Evolutionary conservation across 306 rosid species (phyloP).

Genomic region (Quercus rubra): DNA sequence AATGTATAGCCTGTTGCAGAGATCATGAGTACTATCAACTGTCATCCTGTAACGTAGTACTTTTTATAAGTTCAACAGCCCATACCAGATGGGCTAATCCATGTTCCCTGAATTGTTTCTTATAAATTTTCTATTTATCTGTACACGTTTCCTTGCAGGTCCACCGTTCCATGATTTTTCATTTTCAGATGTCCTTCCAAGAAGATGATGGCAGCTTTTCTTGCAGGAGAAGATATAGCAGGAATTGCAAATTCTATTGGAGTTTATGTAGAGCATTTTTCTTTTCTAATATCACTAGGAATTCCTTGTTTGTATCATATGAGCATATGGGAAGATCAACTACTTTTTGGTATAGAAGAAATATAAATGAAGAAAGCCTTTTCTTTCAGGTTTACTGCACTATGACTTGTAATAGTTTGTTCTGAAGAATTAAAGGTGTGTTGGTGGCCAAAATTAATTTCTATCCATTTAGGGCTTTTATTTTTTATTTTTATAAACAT

Average conservation of each 20-base stretch:
- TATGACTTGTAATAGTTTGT: neutral
- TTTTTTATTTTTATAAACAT: too few species aligned
- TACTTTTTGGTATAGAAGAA: neutral
- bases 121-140: conserved; percentile 7
- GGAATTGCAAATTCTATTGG: neutral
- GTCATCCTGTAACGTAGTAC: neutral
- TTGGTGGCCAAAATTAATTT: too few species aligned
- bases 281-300: neutral
- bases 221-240: neutral
- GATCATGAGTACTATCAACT: neutral
- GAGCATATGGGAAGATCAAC: neutral
- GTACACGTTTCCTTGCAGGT: conserved; percentile 43
- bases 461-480: too few species aligned
- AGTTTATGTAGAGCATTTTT: neutral
- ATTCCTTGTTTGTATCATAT: neutral
- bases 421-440: too few species aligned
- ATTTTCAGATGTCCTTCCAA: conserved; percentile 69
- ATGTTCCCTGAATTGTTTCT: neutral
- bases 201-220: conserved; percentile 33
- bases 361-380: neutral
- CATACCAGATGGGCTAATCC: neutral
- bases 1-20: too few species aligned
- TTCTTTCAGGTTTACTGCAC: neutral
- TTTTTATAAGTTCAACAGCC: neutral
- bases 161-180: conserved; percentile 91